Evolutionary conservation across 2,329 filamentous ascomycete species (phyloP).

Genomic region (Kalaharituber pfeilii): DNA sequence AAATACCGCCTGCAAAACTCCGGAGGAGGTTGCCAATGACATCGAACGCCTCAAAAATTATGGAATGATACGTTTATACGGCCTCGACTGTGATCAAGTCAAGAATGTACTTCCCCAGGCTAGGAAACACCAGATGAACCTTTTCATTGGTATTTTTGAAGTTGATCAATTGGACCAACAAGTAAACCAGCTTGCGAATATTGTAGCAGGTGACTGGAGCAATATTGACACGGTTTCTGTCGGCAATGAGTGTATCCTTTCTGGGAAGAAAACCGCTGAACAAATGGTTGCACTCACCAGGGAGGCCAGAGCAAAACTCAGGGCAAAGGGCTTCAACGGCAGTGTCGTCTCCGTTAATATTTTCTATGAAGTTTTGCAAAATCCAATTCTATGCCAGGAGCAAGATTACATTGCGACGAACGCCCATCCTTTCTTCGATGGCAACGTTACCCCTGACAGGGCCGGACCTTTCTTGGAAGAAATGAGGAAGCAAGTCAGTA

Average conservation of each 20-base stretch:
- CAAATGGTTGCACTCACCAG: conserved; percentile 43
- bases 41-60: conserved; percentile 41
- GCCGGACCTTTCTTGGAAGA: conserved; percentile 50
- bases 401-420: conserved; percentile 63
- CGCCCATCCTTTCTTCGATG: conserved; percentile 69
- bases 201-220: conserved; percentile 43
- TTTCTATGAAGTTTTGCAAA: conserved; percentile 45
- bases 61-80: conserved; percentile 56
- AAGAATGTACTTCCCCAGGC: conserved; percentile 44
- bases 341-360: conserved; percentile 69
- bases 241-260: conserved; percentile 67
- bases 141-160: conserved; percentile 61
- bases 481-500: conserved; percentile 35
- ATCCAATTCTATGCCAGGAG: conserved; percentile 51
- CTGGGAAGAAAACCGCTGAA: conserved; percentile 31
- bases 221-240: conserved; percentile 54
- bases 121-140: conserved; percentile 39
- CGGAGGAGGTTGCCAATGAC: conserved; percentile 45
- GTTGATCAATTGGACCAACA: conserved; percentile 40
- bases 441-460: conserved; percentile 38
- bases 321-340: conserved; percentile 47
- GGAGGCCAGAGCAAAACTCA: conserved; percentile 40
- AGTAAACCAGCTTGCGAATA: conserved; percentile 42
- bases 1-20: conserved; percentile 44
- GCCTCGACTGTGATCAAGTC: conserved; percentile 61